These are phyloP conservation scores for Phytophthora pini DNA, from an alignment of 352 stramenopile genomes.

Conservation along the genomic window DNA sequence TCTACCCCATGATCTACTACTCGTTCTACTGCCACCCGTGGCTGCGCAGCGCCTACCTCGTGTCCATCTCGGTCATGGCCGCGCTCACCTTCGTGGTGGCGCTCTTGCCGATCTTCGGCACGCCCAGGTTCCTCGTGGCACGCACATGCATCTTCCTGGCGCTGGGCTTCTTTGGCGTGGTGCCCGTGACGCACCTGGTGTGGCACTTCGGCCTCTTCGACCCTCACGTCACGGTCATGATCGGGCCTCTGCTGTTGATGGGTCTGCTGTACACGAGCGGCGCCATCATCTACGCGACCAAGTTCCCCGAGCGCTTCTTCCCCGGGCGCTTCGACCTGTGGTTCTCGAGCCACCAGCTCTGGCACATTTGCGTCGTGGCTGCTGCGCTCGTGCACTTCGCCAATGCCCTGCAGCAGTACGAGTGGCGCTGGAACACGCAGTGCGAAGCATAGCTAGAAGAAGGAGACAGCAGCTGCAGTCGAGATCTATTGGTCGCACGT, in stretches of 20 bases:
- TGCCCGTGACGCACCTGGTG: conserved; percentile 80
- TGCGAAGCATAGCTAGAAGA: conserved; percentile 61
- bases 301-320: conserved; percentile 87
- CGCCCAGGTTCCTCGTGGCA: conserved; percentile 72
- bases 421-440: conserved; percentile 87
- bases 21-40: conserved; percentile 88
- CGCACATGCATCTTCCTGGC: conserved; percentile 82
- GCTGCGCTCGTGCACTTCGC: conserved; percentile 86
- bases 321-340: conserved; percentile 85
- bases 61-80: conserved; percentile 71
- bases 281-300: conserved; percentile 85
- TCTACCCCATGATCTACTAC: conserved; percentile 91
- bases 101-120: conserved; percentile 76
- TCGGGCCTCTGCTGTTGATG: conserved; percentile 82
- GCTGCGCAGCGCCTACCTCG: conserved; percentile 68
- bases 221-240: conserved; percentile 86
- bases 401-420: conserved; percentile 85
- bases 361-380: conserved; percentile 89
- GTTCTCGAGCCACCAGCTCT: conserved; percentile 89
- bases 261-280: conserved; percentile 79
- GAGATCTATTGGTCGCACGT: conserved; percentile 27
- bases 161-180: conserved; percentile 82
- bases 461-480: conserved; percentile 1
- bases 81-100: conserved; percentile 74
- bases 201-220: conserved; percentile 82